Percentiles rank a stretch among this genome's conserved stretches.
Conservation (phyloP, 805 yeast genomes). For the Tetrapisispora fleetii region DNA sequence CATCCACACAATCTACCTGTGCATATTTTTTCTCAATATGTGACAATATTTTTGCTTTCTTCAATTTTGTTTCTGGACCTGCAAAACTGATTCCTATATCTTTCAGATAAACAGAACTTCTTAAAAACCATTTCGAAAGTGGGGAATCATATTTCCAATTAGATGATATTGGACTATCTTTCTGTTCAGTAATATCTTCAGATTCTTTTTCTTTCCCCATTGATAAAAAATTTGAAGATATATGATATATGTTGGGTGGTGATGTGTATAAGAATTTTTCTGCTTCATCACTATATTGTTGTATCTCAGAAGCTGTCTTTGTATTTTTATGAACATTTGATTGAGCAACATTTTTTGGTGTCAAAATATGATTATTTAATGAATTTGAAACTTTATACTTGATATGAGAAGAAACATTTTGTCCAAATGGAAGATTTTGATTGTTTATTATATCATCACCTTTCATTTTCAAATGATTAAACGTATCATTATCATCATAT, state of each 20-base stretch:
- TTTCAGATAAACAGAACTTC: slow-evolving; percentile 22
- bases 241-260: slow-evolving; percentile 22
- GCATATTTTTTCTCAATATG: slow-evolving; percentile 13
- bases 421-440: slow-evolving; percentile 9
- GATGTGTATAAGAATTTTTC: slow-evolving; percentile 17
- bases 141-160: slow-evolving; percentile 29
- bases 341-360: slow-evolving; percentile 12
- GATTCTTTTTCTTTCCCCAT: neutral
- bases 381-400: slow-evolving; percentile 15
- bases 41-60: slow-evolving; percentile 19
- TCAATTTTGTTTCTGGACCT: slow-evolving; percentile 21
- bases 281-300: slow-evolving; percentile 8
- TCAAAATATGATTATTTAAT: slow-evolving; percentile 10
- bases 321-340: neutral
- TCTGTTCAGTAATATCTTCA: neutral
- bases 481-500: neutral
- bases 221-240: slow-evolving; percentile 15
- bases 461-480: neutral
- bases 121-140: slow-evolving; percentile 26
- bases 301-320: neutral
- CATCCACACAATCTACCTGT: slow-evolving; percentile 9
- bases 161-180: neutral
- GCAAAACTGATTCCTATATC: slow-evolving; percentile 7
- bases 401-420: slow-evolving; percentile 11
- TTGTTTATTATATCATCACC: slow-evolving; percentile 1